Evolutionary conservation across 306 rosid genomes (phyloP), one percentile per base, ranked within the genome.

Genomic region (Phaseolus lunatus): DNA sequence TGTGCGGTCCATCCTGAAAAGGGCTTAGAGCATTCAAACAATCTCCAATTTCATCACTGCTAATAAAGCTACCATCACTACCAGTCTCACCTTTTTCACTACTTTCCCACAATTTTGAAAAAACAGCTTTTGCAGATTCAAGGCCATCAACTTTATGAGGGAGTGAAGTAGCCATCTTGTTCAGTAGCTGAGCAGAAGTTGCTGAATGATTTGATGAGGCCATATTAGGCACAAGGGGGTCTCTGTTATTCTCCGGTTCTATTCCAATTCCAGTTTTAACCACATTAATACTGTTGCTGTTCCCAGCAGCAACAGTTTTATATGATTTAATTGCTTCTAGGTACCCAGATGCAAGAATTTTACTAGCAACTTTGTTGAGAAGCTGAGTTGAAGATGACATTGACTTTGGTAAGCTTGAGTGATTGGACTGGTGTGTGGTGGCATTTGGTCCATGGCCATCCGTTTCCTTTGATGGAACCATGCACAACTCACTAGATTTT

Each of bases 101-200:
- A 16, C 65, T 24, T 15, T 49, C 44, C 67, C 13, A 1, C 3
- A 59, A 44, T 37, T 63, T 64, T 23, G 64, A 49, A 33, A 76
- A 63, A 2, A 49, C 12, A 22, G 43, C 66, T 50, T 44, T 77
- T 66, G 54, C 67, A 50, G 80, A 72, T 49, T 31, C 72, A 62
- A 44, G 62, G 50, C 63, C 58, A 3, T 8, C 7, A 45, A 31
- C 48, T 63, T 35, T 65, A 9, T 15, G 73, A 52, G 67, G 70
- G 9, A 77, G 45, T 3, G 67, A 66, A 67, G 73, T 66, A 44
- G 74, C 81, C 81, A 77, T 67, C 47, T 77, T 77, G 81, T 77
- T 77, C 5, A 77, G 57, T 24, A 77, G 5, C 41, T 52, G n/a
- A 8, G 54, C 54, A 50, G 73, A 76, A 65, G 73, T 50, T 20